Evolutionary conservation across 495 filamentous ascomycete genomes (phyloP).

Genomic region (Massariosphaeria phaeospora): DNA sequence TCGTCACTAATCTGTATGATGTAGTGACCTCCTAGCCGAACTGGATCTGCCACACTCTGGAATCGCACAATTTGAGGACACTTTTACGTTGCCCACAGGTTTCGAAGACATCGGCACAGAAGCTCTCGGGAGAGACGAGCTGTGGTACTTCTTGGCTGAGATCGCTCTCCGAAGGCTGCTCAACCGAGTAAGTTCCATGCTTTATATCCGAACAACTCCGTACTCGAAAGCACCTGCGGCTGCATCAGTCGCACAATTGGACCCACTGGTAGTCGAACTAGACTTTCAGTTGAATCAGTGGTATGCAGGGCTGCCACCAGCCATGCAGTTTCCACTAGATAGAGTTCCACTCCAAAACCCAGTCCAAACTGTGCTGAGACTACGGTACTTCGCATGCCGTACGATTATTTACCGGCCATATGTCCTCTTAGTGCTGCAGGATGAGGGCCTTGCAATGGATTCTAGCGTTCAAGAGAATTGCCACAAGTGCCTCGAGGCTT

Average conservation of each 20-base stretch:
- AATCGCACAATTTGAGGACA: constrained; percentile 73
- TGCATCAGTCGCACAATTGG: constrained; percentile 59
- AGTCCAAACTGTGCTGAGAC: constrained; percentile 70
- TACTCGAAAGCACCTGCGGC: constrained; percentile 37
- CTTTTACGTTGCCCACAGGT: constrained; percentile 68
- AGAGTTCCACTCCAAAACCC: constrained; percentile 60
- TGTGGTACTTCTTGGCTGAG: constrained; percentile 81
- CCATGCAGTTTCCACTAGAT: constrained; percentile 70
- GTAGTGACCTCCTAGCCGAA: constrained; percentile 67
- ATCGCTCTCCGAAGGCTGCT: constrained; percentile 71
- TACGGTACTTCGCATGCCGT: constrained; percentile 77
- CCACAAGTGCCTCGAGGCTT: constrained; percentile 75
- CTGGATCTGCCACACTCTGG: constrained; percentile 77
- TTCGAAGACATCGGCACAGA: constrained; percentile 60
- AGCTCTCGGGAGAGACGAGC: constrained; percentile 61
- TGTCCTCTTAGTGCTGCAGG: constrained; percentile 72
- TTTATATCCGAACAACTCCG: constrained; percentile 69
- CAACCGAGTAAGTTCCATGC: constrained; percentile 74
- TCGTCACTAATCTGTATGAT: constrained; percentile 11
- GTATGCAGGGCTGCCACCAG: constrained; percentile 70
- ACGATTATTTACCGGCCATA: constrained; percentile 83
- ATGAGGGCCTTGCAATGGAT: constrained; percentile 66
- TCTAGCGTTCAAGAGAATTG: constrained; percentile 68
- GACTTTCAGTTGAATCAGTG: constrained; percentile 79
- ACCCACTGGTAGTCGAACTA: constrained; percentile 71